A percentile compares a stretch with the other conserved stretches of the same genome.
Conservation (phyloP, 1,139 yeast species). For the Sugiyamaella neomexicana region DNA sequence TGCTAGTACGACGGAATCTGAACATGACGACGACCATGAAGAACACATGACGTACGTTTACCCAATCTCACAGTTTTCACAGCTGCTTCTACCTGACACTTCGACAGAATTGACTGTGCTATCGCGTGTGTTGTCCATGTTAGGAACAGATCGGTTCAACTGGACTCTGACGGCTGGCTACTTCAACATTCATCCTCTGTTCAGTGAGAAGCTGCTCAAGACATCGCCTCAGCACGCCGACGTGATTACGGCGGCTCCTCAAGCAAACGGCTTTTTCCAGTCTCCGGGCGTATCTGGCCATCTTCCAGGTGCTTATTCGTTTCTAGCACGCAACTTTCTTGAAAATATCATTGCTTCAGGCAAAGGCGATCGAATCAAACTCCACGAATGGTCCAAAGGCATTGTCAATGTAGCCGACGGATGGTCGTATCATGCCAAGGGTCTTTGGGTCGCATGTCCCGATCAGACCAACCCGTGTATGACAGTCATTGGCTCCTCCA, state of each 20-base stretch:
- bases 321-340: slow-evolving; percentile 70
- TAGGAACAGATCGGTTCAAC: slow-evolving; percentile 55
- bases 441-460: slow-evolving; percentile 79
- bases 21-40: slow-evolving; percentile 29
- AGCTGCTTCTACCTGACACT: slow-evolving; percentile 60
- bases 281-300: slow-evolving; percentile 80
- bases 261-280: slow-evolving; percentile 87
- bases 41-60: slow-evolving; percentile 67
- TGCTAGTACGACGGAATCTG: background rate
- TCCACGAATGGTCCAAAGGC: slow-evolving; percentile 88
- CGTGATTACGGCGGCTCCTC: slow-evolving; percentile 86
- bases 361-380: slow-evolving; percentile 50
- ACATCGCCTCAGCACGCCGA: slow-evolving; percentile 60
- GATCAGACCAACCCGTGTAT: slow-evolving; percentile 54
- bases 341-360: slow-evolving; percentile 51
- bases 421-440: slow-evolving; percentile 99
- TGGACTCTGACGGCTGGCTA: slow-evolving; percentile 98
- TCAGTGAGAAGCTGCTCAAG: slow-evolving; percentile 58
- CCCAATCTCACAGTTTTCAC: slow-evolving; percentile 90
- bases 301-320: slow-evolving; percentile 84
- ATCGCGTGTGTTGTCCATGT: slow-evolving; percentile 57
- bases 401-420: slow-evolving; percentile 77
- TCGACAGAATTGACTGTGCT: slow-evolving; percentile 83
- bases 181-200: slow-evolving; percentile 83
- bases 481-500: slow-evolving; percentile 88